Base-by-base conservation (phyloP, 1,284 basidiomycete species). In the Austroboletus novae-zelandiae region DNA sequence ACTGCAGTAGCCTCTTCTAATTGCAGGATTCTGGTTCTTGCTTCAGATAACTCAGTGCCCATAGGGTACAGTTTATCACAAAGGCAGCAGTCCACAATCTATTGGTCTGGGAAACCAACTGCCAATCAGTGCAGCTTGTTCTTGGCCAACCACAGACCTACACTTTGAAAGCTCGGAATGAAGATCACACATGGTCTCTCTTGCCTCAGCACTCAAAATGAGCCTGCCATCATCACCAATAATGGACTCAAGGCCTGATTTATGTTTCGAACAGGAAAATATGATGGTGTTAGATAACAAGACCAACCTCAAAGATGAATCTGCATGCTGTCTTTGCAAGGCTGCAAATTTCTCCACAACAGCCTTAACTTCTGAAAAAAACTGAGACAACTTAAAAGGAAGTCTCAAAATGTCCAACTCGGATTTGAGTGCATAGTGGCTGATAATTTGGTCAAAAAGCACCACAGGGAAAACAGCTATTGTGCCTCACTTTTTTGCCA, bases 61-160 rank as follows among this genome's bases (percentile, higher is more conserved):
- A 76, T 69, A 42, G 68, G 58, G 36, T 77, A 71, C 1, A 80
- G 62, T 51, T 79, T 79, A 53, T 78, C 75, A n/a, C 78, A 73
- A 4, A 80, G 67, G 10, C 80, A 59, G 43, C n/a, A n/a, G n/a
- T 80, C 78, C 18, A 71, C 75, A 30, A 81, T 77, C 53, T 79
- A 72, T 52, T 76, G 71, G 4, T 78, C 79, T 81, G 43, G 17
- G 18, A 53, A 56, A 51, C 48, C 11, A 40, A 43, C 42, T 14
- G 53, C n/a, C n/a, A n/a, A n/a, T 52, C 42, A 31, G 47, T 17
- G 40, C 31, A 44, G 61, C 31, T 59, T 69, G 70, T 61, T 18
- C 62, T 58, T 23, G 59, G 57, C 8, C 71, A 55, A 45, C 69
- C 63, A 23, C 62, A 57, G 45, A 56, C 62, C 15, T 57, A 67